Evolutionary conservation across 1,284 basidiomycete genomes (phyloP).

Genomic region (Moesziomyces sp.): DNA sequence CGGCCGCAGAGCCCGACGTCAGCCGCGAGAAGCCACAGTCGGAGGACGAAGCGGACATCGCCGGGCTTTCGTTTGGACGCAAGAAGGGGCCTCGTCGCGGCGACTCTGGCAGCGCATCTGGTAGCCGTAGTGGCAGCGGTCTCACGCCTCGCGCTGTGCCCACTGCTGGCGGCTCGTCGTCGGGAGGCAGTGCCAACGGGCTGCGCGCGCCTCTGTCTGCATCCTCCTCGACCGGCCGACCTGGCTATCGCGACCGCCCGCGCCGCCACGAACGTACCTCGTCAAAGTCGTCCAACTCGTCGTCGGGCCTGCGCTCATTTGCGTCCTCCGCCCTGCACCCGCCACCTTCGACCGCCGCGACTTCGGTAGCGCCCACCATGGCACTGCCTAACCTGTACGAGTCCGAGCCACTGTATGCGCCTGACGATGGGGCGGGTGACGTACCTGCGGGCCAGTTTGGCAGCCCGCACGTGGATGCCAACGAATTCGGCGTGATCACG

Average conservation of each 20-base stretch:
- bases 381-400: constrained; percentile 40
- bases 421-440: not conserved
- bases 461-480: constrained; percentile 22
- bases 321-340: constrained; percentile 12
- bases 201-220: constrained; percentile 2
- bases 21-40: constrained; percentile 21
- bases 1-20: not conserved
- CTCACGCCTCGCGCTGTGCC: constrained; percentile 8
- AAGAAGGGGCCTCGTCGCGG: constrained; percentile 17
- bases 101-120: constrained; percentile 17
- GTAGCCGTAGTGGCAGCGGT: constrained; percentile 27
- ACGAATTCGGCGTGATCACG: constrained; percentile 41
- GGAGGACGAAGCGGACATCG: constrained; percentile 61
- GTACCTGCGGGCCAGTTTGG: constrained; percentile 13
- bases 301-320: constrained; percentile 28
- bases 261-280: constrained; percentile 48
- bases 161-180: constrained; percentile 21
- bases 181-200: constrained; percentile 28
- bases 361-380: constrained; percentile 7
- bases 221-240: constrained; percentile 15
- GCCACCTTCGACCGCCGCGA: constrained; percentile 13
- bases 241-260: constrained; percentile 51
- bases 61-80: constrained; percentile 53
- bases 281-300: constrained; percentile 36
- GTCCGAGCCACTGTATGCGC: constrained; percentile 17